These are phyloP conservation scores for Torulaspora quercuum DNA, from an alignment of 805 yeast species.

Conservation along the genomic window DNA sequence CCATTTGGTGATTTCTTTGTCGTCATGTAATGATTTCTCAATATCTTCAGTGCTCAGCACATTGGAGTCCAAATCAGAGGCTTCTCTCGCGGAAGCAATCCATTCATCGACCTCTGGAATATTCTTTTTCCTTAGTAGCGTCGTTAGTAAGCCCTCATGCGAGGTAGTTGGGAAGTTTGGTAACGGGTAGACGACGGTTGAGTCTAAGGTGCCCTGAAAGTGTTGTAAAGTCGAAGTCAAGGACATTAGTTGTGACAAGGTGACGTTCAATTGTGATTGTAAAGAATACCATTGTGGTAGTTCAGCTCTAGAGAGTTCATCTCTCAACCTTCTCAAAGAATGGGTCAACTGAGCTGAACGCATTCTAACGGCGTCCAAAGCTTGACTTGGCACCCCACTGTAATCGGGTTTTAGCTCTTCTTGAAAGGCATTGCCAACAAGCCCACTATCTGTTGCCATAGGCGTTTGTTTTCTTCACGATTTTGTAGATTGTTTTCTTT, in stretches of 20 bases:
- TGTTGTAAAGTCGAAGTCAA: conserved; percentile 66
- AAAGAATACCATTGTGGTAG: conserved; percentile 54
- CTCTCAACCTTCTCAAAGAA: conserved; percentile 54
- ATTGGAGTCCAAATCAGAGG: conserved; percentile 31
- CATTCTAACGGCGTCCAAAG: conserved; percentile 60
- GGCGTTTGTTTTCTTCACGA: too few relatives aligned
- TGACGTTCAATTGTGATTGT: conserved; percentile 80
- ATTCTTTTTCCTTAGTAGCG: conserved; percentile 80
- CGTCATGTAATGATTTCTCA: conserved; percentile 36
- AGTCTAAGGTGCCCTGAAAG: conserved; percentile 54
- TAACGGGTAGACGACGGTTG: conserved; percentile 78
- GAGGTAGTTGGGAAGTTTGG: conserved; percentile 81
- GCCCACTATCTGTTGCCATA: conserved; percentile 11
- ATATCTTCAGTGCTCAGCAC: conserved; percentile 28
- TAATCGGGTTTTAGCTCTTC: conserved; percentile 31
- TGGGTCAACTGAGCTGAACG: conserved; percentile 59
- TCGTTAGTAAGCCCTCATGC: conserved; percentile 77
- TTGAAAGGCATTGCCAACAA: conserved; percentile 16
- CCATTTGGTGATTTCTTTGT: conserved; percentile 69
- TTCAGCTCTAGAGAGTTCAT: conserved; percentile 46
- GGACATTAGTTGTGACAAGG: conserved; percentile 76
- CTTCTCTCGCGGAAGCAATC: conserved; percentile 51
- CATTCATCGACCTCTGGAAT: conserved; percentile 89
- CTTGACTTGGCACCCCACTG: conserved; percentile 54
- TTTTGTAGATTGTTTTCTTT: neutral